These are phyloP conservation scores for Quercus variabilis DNA, from an alignment of 306 rosid species.

Conservation along the genomic window DNA sequence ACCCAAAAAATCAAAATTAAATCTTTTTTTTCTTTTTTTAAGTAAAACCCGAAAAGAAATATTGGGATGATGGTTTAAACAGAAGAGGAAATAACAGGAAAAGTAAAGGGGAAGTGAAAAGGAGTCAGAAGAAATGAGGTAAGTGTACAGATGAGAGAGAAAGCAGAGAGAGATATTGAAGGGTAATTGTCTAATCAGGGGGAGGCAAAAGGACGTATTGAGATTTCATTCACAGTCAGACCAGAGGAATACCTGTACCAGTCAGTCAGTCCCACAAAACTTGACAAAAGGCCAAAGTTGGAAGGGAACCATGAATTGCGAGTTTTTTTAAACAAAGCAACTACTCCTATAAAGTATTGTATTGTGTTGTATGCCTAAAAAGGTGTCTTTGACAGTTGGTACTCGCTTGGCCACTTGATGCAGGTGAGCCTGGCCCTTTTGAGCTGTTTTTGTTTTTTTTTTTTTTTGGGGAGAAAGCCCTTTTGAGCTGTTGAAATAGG, in stretches of 20 bases:
- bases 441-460: too few species aligned
- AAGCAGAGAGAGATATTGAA: neutral
- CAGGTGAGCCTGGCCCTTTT: too few species aligned
- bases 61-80: neutral
- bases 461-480: too few species aligned
- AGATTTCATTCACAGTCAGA: neutral
- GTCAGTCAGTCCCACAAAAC: too few species aligned
- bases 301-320: too few species aligned
- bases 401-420: too few species aligned
- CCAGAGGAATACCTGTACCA: neutral
- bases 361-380: too few species aligned
- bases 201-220: neutral
- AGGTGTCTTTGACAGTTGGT: too few species aligned
- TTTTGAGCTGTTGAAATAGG: too few species aligned
- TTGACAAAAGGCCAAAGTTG: too few species aligned
- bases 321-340: too few species aligned
- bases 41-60: neutral
- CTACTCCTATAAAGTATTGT: too few species aligned
- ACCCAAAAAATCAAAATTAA: neutral
- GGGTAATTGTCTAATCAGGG: neutral
- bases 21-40: neutral
- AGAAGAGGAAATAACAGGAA: neutral
- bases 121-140: neutral
- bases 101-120: neutral
- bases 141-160: neutral